Percentiles rank a stretch among this genome's conserved stretches.
phyloP scores from a whole-genome alignment of 139 green algal species.

The Mychonastes homosphaera region DNA sequence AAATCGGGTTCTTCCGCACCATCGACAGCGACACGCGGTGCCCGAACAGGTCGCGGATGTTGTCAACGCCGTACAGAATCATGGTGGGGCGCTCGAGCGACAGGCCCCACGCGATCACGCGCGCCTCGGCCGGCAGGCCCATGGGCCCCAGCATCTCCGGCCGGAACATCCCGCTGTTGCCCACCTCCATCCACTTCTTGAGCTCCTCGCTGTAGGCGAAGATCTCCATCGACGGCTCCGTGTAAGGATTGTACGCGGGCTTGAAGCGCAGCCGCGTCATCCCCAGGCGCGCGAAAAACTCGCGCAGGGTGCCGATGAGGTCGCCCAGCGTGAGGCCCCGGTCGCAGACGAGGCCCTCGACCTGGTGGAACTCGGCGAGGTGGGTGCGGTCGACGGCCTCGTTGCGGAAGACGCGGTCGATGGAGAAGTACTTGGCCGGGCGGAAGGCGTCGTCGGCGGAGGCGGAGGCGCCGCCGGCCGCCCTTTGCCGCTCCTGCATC shows the following conservation, averaged over 20 bases:
- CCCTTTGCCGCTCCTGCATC: slow-evolving; percentile 46
- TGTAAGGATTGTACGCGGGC: slow-evolving; percentile 99
- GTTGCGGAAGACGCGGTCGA: slow-evolving; percentile 98
- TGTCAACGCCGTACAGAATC: slow-evolving; percentile 98
- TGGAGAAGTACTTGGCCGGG: slow-evolving; percentile 82
- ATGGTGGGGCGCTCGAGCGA: slow-evolving; percentile 89
- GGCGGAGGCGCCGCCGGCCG: too few species aligned
- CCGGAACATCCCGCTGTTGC: slow-evolving; percentile 92
- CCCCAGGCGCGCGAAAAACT: slow-evolving; percentile 92
- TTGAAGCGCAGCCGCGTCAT: slow-evolving; percentile 97
- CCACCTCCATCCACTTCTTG: slow-evolving; percentile 97
- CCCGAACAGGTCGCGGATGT: slow-evolving; percentile 98
- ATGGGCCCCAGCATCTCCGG: slow-evolving; percentile 98
- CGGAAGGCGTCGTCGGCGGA: slow-evolving; percentile 53
- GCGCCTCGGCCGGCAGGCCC: slow-evolving; percentile 92
- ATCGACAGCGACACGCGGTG: slow-evolving; percentile 75
- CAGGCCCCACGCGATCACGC: slow-evolving; percentile 97
- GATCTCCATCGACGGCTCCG: slow-evolving; percentile 98
- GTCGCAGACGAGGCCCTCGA: slow-evolving; percentile 77
- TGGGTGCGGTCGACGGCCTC: slow-evolving; percentile 97
- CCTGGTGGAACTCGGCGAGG: slow-evolving; percentile 98
- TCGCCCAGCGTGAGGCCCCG: slow-evolving; percentile 81
- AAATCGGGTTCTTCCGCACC: slow-evolving; percentile 91
- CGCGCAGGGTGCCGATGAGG: slow-evolving; percentile 71
- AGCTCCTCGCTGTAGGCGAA: slow-evolving; percentile 93